Base-by-base conservation (phyloP, 2,329 filamentous ascomycete species). In the Apiospora malaysiana region DNA sequence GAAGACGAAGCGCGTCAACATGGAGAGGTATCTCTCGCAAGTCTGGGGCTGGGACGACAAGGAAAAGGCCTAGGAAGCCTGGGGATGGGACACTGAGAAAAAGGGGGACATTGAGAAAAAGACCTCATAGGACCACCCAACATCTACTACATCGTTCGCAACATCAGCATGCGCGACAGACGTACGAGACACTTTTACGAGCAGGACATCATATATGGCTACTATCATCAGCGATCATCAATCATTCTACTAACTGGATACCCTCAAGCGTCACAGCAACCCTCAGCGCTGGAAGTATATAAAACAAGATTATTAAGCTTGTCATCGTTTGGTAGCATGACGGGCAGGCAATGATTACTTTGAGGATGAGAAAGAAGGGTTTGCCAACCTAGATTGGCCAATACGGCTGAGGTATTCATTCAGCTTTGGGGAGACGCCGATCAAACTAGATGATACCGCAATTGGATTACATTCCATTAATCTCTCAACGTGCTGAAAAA, bases 21-120 rank as follows among this genome's bases (percentile, higher is more conserved):
- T 99, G 95, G 90, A 90, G 75, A 93, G 94, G 78, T 99, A 98
- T 82, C 88, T 99, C 71, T 91, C 92, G 72, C 94, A 96, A 77
- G 96, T 99, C 59, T 99, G 96, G 96, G 96, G 95, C 71, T 99
- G 96, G 96, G 91, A 96, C 74, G 91, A 94, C n/a, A 72, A 67
- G 45, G 66, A 70, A 14, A 37, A 70, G 45, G 25, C 63, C 18
- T 66, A 46, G 43, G 43, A 96, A 77, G 96, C 99, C 59, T 99
- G 96, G 96, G 96, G 95, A 71, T 99, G 96, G 96, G 91, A 96
- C 74, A 91, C 94, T 18, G 71, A 67, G 45, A 51, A 70, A 14
- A 32, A 70, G 46, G 27, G 96, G 96, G 91, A 96, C 74, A 91
- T 94, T 18, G 71, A 67, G 45, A 51, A 70, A 14, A 32, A 70